These are phyloP conservation scores for Hippophae rhamnoides DNA, from an alignment of 306 rosid species.

Conservation along the genomic window DNA sequence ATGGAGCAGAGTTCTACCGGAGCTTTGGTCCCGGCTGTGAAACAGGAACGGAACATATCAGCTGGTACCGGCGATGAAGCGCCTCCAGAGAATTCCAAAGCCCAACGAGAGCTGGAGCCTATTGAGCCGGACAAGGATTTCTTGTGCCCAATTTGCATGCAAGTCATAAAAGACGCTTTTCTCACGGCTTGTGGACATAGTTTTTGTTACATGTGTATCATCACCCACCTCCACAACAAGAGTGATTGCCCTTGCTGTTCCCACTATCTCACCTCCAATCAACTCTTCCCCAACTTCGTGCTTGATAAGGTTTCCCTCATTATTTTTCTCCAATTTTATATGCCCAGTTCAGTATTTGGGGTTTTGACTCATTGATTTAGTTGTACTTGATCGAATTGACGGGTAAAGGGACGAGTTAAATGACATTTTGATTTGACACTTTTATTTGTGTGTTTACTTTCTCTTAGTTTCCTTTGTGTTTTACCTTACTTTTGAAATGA, in stretches of 20 bases:
- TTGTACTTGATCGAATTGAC: neutral
- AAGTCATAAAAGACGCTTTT: slow-evolving; percentile 75
- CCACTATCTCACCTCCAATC: slow-evolving; percentile 60
- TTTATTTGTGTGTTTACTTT: neutral
- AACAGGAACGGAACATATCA: slow-evolving; percentile 12
- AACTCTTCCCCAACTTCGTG: slow-evolving; percentile 69
- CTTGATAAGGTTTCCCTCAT: slow-evolving; percentile 60
- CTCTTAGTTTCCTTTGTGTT: too few relatives aligned
- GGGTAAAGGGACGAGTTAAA: neutral
- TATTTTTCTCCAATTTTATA: neutral
- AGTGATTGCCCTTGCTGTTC: slow-evolving; percentile 94
- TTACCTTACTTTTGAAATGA: slow-evolving; percentile 23
- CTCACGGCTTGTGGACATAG: slow-evolving; percentile 89
- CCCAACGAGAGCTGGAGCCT: slow-evolving; percentile 13
- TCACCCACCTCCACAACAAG: slow-evolving; percentile 87
- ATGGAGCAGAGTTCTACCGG: slow-evolving; percentile 37
- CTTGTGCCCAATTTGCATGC: slow-evolving; percentile 97
- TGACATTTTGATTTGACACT: neutral
- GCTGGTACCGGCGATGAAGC: slow-evolving; percentile 6
- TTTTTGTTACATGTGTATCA: slow-evolving; percentile 96
- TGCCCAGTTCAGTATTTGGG: neutral
- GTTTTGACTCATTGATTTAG: neutral
- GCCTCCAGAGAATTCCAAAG: slow-evolving; percentile 8
- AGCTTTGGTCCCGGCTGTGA: slow-evolving; percentile 32
- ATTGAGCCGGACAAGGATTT: slow-evolving; percentile 69